Conservation (phyloP, 495 filamentous ascomycete genomes). For the Hyaloscypha finlandica region DNA sequence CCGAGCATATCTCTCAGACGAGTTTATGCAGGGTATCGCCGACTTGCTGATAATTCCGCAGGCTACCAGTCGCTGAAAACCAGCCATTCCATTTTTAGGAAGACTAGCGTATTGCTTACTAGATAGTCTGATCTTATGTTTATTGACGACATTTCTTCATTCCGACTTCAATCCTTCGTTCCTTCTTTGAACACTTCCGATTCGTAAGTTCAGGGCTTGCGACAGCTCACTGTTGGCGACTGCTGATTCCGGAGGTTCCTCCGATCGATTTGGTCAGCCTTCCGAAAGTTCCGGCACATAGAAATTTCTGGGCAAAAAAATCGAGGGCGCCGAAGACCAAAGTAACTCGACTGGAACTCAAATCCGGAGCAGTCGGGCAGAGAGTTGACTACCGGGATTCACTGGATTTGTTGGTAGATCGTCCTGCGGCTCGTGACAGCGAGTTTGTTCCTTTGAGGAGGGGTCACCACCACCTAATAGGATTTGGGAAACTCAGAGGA, state of each 20-base stretch:
- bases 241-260: neutral
- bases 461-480: neutral
- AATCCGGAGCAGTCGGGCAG: neutral
- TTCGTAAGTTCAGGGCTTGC: neutral
- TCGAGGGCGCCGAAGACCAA: neutral
- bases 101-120: neutral
- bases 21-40: slow-evolving; percentile 4
- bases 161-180: neutral
- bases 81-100: slow-evolving; percentile 1
- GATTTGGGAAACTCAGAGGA: neutral
- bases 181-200: neutral
- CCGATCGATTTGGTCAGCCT: neutral
- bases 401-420: neutral
- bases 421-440: neutral
- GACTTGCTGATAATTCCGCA: neutral
- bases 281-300: neutral
- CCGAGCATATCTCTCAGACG: neutral
- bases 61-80: neutral
- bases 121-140: neutral
- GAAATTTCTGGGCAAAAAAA: neutral
- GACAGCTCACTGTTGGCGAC: neutral
- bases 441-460: neutral
- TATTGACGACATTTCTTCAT: neutral
- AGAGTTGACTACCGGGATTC: neutral
- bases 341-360: neutral